These are phyloP conservation scores for Aphanomyces euteiches DNA, from an alignment of 352 stramenopile species.

Conservation along the genomic window DNA sequence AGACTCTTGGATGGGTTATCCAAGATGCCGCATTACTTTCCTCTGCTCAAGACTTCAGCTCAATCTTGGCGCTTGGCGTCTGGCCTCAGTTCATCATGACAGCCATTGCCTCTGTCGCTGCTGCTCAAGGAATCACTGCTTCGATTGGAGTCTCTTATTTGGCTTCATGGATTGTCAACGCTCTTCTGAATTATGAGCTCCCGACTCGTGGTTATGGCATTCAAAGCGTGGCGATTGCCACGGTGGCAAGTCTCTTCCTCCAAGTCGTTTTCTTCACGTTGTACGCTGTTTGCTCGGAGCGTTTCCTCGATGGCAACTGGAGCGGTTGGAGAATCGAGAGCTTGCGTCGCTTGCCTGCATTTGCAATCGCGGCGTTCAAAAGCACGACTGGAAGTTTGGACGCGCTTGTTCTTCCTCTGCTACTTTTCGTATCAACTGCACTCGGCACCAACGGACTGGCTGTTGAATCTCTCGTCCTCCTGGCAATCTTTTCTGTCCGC, in stretches of 20 bases:
- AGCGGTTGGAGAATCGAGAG: conserved; percentile 5
- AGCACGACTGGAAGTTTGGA: neutral
- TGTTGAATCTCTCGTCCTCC: too few species aligned
- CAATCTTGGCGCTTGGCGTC: neutral
- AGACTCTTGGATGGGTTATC: neutral
- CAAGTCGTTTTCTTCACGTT: neutral
- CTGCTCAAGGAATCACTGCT: neutral
- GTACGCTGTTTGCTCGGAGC: neutral
- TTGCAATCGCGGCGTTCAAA: neutral
- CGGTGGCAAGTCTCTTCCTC: neutral
- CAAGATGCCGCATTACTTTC: neutral
- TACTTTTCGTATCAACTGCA: too few species aligned
- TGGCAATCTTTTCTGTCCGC: too few species aligned
- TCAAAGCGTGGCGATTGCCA: neutral
- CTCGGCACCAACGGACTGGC: too few species aligned
- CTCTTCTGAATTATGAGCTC: neutral
- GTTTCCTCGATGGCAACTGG: neutral
- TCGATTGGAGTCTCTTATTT: neutral
- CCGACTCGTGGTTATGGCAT: neutral
- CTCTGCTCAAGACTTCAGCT: neutral
- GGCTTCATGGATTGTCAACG: neutral
- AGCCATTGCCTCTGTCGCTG: neutral
- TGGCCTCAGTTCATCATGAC: neutral
- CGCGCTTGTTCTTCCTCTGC: too few species aligned
- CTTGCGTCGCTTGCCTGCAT: neutral